Evolutionary conservation across 768 basidiomycete species (phyloP), one percentile per base, ranked within the genome.

Genomic region (Pseudohyphozyma bogoriensis): DNA sequence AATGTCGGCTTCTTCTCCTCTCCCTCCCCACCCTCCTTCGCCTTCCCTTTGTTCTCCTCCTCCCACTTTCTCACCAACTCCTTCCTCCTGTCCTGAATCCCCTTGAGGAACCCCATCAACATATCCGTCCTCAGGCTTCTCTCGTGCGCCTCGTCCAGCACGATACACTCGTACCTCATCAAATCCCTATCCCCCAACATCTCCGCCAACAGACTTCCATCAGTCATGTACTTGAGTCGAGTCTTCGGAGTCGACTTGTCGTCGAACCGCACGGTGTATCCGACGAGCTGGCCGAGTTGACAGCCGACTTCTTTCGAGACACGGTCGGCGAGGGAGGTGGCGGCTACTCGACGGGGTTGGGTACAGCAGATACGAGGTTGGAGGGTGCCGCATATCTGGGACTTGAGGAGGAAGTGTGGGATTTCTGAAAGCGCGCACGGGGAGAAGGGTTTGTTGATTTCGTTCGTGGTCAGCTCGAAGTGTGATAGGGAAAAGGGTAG

Each of bases 71-170:
- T 54, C 18, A 59, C 75, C 72, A 64, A 62, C 24, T 55, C 70
- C 67, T 89, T 90, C 65, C 93, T 77, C 54, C 77, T 73, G 42
- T 75, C 77, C 68, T 85, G 82, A 60, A 97, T 90, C 29, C 76
- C 79, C 76, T 95, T 97, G 52, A 99, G 78, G 62, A 83, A 88
- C 1, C 92, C 85, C 42, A 97, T 80, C n/a, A 96, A 78, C 54
- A 99, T 77, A 73, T 99, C 95, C 9, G 95, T 99, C 42, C 92
- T 81, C 32, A 99, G 76, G 0, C 90, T 93, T 58, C 95, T 81
- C 72, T 99, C 95, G 74, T 99, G 95, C 0, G 95, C 95, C 73
- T 99, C 95, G 68, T 99, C 95, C 45, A 99, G 84, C 58, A 97
- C 79, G 55, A 99, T 79, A 33, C 91, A 82, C 70, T 86, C 86